These are phyloP conservation scores for Scheffersomyces segobiensis DNA, from an alignment of 1,139 yeast species.

Conservation along the genomic window DNA sequence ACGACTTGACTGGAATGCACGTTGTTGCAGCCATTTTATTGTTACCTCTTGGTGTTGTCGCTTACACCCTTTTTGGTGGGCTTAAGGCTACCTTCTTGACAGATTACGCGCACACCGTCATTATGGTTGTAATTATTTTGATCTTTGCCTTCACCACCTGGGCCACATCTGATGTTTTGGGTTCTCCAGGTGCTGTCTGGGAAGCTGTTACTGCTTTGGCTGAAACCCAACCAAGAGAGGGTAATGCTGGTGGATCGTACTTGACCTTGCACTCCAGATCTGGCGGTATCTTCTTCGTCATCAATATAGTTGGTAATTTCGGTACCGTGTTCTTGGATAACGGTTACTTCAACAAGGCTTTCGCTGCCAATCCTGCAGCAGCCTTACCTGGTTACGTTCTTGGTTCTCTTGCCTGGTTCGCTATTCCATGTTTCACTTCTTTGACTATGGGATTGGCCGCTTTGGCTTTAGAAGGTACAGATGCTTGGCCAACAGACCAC, in stretches of 20 bases:
- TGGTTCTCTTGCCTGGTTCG: slow-evolving; percentile 93
- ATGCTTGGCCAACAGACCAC: slow-evolving; percentile 76
- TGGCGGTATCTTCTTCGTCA: slow-evolving; percentile 83
- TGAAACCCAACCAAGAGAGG: slow-evolving; percentile 58
- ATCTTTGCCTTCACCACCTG: slow-evolving; percentile 63
- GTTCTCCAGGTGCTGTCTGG: slow-evolving; percentile 81
- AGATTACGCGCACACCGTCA: slow-evolving; percentile 76
- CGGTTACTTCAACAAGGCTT: slow-evolving; percentile 89
- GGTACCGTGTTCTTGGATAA: slow-evolving; percentile 89
- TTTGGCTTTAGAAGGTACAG: slow-evolving; percentile 64
- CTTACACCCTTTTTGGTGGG: slow-evolving; percentile 86
- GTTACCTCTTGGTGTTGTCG: slow-evolving; percentile 78
- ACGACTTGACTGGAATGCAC: slow-evolving; percentile 79
- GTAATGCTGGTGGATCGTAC: slow-evolving; percentile 76
- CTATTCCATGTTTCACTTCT: slow-evolving; percentile 79
- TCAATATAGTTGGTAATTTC: slow-evolving; percentile 82
- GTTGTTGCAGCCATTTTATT: slow-evolving; percentile 79
- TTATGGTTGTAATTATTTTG: slow-evolving; percentile 60
- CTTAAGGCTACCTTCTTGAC: slow-evolving; percentile 87
- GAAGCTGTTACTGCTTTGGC: slow-evolving; percentile 65
- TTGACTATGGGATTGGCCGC: slow-evolving; percentile 86
- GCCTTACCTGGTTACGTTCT: slow-evolving; percentile 87
- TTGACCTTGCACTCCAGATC: slow-evolving; percentile 75
- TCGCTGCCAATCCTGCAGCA: slow-evolving; percentile 81
- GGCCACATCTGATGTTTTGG: slow-evolving; percentile 62